Evolutionary conservation across 2,329 filamentous ascomycete species (phyloP).

Genomic region (Hypoxylon sp.): DNA sequence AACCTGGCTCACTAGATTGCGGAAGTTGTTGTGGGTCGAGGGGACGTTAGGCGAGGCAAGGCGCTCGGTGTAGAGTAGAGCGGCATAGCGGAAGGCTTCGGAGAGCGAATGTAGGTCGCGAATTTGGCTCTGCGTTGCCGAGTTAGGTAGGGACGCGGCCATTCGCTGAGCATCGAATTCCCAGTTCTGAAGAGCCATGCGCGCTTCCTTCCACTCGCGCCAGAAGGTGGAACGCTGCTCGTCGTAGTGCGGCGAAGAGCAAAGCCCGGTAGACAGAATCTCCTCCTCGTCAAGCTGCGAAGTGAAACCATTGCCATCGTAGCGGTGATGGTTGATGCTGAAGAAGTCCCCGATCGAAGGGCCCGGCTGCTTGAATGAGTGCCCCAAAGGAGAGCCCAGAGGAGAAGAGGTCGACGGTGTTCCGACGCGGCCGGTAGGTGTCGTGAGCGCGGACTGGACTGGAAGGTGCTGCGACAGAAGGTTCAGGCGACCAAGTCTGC

Average conservation of each 20-base stretch:
- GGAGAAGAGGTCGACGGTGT: conserved; percentile 48
- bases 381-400: conserved; percentile 52
- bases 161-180: conserved; percentile 70
- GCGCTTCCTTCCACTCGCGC: conserved; percentile 85
- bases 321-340: conserved; percentile 62
- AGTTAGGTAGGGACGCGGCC: conserved; percentile 57
- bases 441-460: conserved; percentile 53
- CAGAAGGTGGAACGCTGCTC: conserved; percentile 75
- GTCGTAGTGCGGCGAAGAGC: conserved; percentile 58
- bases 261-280: conserved; percentile 52
- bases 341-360: conserved; percentile 57
- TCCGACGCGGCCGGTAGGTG: conserved; percentile 38
- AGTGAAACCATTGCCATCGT: conserved; percentile 73
- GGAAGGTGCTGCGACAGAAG: conserved; percentile 76
- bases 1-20: conserved; percentile 81
- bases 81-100: conserved; percentile 88
- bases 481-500: conserved; percentile 83
- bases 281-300: conserved; percentile 64
- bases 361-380: conserved; percentile 52
- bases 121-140: conserved; percentile 67
- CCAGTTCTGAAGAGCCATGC: conserved; percentile 80
- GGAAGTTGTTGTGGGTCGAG: conserved; percentile 78
- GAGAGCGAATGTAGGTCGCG: conserved; percentile 82
- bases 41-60: conserved; percentile 79
- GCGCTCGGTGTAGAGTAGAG: conserved; percentile 87